phyloP scores from a whole-genome alignment of 441 rosid species.

The Eruca vesicaria region DNA sequence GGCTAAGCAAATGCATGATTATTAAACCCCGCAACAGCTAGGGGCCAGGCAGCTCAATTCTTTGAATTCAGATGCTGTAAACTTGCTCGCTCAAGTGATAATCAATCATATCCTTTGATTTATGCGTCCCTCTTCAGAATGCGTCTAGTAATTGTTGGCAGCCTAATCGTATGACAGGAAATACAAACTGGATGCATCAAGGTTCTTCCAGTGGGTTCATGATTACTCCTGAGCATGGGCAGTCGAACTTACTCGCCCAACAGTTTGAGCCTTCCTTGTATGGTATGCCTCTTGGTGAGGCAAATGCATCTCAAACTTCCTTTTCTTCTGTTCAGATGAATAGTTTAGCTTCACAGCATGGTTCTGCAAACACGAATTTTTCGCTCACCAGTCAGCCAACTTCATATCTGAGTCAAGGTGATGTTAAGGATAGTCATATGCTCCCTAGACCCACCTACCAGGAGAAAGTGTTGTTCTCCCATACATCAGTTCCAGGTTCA shows the following conservation, averaged over 20 bases:
- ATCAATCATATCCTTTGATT: conserved; percentile 48
- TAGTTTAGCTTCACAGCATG: conserved; percentile 44
- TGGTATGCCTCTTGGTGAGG: conserved; percentile 42
- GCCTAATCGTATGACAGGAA: conserved; percentile 51
- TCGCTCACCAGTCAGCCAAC: conserved; percentile 46
- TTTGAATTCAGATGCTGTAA: conserved; percentile 31
- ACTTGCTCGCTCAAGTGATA: conserved; percentile 47
- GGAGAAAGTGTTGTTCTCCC: conserved; percentile 39
- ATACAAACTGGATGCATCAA: conserved; percentile 66
- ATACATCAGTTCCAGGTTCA: conserved; percentile 46
- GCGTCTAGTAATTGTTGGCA: conserved; percentile 58
- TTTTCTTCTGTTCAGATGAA: conserved; percentile 51
- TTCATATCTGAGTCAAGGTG: conserved; percentile 45
- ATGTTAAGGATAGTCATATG: conserved; percentile 44
- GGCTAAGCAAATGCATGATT: background rate
- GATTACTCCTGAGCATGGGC: conserved; percentile 61
- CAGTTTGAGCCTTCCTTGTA: background rate
- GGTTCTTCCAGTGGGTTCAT: conserved; percentile 51
- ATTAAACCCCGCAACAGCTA: background rate
- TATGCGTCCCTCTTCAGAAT: conserved; percentile 62
- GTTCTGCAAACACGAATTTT: conserved; percentile 16
- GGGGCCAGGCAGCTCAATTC: background rate
- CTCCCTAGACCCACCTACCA: conserved; percentile 49
- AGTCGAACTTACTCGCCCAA: conserved; percentile 38
- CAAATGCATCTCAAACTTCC: conserved; percentile 45